phyloP scores from a whole-genome alignment of 352 stramenopile genomes.

The Pythium apleroticum region DNA sequence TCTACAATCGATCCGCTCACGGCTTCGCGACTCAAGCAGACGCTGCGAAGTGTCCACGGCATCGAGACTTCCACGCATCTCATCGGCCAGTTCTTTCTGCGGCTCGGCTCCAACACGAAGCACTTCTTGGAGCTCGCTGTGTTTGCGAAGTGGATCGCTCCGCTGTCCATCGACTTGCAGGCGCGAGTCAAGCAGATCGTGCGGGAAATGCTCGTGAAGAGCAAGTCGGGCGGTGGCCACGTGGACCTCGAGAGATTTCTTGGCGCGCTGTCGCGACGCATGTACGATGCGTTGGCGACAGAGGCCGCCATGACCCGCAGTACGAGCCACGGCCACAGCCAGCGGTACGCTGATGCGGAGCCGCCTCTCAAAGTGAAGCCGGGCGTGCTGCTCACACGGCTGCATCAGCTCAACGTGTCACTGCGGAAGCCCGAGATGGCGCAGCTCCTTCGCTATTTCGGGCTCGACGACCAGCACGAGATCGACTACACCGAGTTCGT shows the following conservation, averaged over 20 bases:
- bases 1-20: constrained; percentile 38
- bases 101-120: constrained; percentile 42
- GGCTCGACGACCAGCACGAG: constrained; percentile 44
- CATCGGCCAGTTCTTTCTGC: constrained; percentile 52
- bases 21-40: constrained; percentile 33
- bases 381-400: constrained; percentile 35
- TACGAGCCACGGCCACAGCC: neutral
- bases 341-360: neutral
- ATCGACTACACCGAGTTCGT: constrained; percentile 48
- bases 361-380: constrained; percentile 24
- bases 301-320: constrained; percentile 7
- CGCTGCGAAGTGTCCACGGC: constrained; percentile 30
- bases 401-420: constrained; percentile 50
- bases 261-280: neutral
- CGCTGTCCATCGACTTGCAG: constrained; percentile 35
- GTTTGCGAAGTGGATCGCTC: constrained; percentile 45
- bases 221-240: constrained; percentile 44
- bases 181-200: constrained; percentile 36
- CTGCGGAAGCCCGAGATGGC: constrained; percentile 36
- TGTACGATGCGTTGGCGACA: constrained; percentile 4
- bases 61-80: constrained; percentile 44
- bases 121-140: constrained; percentile 43
- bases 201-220: constrained; percentile 42
- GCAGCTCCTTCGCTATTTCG: constrained; percentile 47
- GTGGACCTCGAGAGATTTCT: constrained; percentile 58